Conservation (phyloP, 1,284 basidiomycete species). For the Puccinia coronata region DNA sequence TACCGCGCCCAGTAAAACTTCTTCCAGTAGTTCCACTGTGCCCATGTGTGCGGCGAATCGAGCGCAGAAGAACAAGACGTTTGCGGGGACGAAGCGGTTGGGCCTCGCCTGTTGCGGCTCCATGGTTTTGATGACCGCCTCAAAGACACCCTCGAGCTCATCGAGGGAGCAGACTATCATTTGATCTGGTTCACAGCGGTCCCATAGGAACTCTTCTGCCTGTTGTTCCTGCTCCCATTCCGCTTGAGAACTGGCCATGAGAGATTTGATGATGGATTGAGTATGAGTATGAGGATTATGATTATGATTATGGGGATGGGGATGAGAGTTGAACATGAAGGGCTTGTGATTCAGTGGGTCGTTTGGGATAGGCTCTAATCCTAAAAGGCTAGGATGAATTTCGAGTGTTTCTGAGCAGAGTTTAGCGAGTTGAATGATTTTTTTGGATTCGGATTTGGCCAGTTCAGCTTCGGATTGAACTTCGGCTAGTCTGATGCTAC, state of each 20-base stretch:
- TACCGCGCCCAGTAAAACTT: conserved; percentile 82
- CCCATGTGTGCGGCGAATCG: conserved; percentile 54
- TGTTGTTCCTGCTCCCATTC: conserved; percentile 47
- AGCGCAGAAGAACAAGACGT: conserved; percentile 55
- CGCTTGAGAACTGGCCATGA: conserved; percentile 9
- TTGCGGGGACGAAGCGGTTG: conserved; percentile 55
- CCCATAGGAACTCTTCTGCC: conserved; percentile 43
- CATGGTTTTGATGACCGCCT: conserved; percentile 54
- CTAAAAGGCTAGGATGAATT: conserved; percentile 19
- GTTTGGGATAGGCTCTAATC: conserved; percentile 1
- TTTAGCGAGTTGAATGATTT: conserved; percentile 36
- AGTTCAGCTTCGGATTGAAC: conserved; percentile 17
- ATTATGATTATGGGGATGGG: background rate
- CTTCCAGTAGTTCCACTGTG: conserved; percentile 68
- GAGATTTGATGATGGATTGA: background rate
- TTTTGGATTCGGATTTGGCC: conserved; percentile 39
- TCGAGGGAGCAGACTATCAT: conserved; percentile 56
- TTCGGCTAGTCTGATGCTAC: conserved; percentile 17
- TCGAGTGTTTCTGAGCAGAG: conserved; percentile 26
- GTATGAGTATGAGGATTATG: background rate
- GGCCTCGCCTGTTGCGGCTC: conserved; percentile 55
- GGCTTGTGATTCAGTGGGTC: background rate
- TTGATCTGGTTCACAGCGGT: conserved; percentile 51
- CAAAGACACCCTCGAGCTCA: conserved; percentile 54
- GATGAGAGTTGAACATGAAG: background rate